phyloP scores from a whole-genome alignment of 2,329 filamentous ascomycete species.

The Stagonosporopsis cucurbitacearum region DNA sequence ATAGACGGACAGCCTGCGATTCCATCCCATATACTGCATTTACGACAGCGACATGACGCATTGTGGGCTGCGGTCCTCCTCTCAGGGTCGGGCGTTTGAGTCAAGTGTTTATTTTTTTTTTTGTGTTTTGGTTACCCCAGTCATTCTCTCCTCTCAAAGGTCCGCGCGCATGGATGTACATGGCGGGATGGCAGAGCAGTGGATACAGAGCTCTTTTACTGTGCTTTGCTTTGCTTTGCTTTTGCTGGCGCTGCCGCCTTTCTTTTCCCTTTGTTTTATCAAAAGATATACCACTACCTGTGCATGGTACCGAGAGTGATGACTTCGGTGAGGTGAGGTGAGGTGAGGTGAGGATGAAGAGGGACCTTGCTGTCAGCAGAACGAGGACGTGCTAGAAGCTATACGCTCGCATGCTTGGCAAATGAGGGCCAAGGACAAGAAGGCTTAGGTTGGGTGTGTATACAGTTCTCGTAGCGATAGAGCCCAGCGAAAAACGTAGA shows the following conservation, averaged over 20 bases:
- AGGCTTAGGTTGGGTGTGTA: slow-evolving; percentile 23
- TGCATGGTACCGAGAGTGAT: slow-evolving; percentile 17
- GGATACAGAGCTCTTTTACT: slow-evolving; percentile 17
- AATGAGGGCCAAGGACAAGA: slow-evolving; percentile 3
- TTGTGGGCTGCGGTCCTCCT: slow-evolving; percentile 32
- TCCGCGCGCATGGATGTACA: slow-evolving; percentile 10
- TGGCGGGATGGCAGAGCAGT: slow-evolving; percentile 16
- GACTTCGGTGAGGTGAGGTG: background rate
- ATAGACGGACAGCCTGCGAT: slow-evolving; percentile 15
- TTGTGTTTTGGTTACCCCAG: slow-evolving; percentile 27
- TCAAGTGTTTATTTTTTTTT: slow-evolving; percentile 35
- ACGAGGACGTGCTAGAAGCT: slow-evolving; percentile 13
- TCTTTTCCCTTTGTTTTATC: slow-evolving; percentile 9
- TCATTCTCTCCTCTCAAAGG: slow-evolving; percentile 20
- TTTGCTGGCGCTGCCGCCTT: slow-evolving; percentile 1
- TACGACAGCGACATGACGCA: slow-evolving; percentile 49
- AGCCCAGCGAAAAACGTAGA: background rate
- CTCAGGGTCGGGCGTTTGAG: slow-evolving; percentile 39
- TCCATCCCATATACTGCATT: slow-evolving; percentile 48
- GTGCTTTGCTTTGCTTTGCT: background rate
- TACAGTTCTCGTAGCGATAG: slow-evolving; percentile 20
- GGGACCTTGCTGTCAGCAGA: background rate
- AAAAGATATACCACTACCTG: slow-evolving; percentile 25
- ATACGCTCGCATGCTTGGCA: slow-evolving; percentile 12
- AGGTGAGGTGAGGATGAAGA: background rate